These are phyloP conservation scores for Macrolepiota dolichaula DNA, from an alignment of 768 basidiomycete genomes.

Conservation along the genomic window DNA sequence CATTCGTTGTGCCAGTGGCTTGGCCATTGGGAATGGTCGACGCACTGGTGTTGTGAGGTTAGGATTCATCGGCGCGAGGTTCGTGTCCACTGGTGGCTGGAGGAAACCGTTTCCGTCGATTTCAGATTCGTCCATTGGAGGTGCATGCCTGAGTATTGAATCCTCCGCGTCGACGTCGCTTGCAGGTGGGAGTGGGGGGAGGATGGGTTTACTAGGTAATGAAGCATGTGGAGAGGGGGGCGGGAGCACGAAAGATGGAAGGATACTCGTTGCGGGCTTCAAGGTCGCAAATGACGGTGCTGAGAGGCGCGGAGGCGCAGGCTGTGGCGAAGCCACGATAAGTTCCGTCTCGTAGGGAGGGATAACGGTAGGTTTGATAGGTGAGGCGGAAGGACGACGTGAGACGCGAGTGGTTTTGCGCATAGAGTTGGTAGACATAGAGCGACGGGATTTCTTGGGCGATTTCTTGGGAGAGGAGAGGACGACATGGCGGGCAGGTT, in stretches of 20 bases:
- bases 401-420: conserved; percentile 46
- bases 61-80: conserved; percentile 5
- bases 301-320: conserved; percentile 25
- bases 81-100: not conserved
- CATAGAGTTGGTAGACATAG: conserved; percentile 25
- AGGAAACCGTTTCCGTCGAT: too few species aligned
- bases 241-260: conserved; percentile 73
- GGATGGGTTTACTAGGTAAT: conserved; percentile 48
- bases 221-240: conserved; percentile 73
- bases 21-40: conserved; percentile 66
- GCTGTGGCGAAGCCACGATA: conserved; percentile 8
- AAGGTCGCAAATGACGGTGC: conserved; percentile 30
- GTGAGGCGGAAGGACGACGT: conserved; percentile 39
- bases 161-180: conserved; percentile 4
- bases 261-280: conserved; percentile 50
- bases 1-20: conserved; percentile 67
- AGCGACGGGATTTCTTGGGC: conserved; percentile 24
- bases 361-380: conserved; percentile 26
- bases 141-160: not conserved
- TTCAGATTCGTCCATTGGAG: not conserved
- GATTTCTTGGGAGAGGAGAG: conserved; percentile 24
- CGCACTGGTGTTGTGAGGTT: conserved; percentile 18
- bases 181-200: conserved; percentile 20
- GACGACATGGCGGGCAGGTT: not conserved
- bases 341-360: conserved; percentile 42